phyloP scores from a whole-genome alignment of 148 eudicot species.

The Arctostaphylos glauca region DNA sequence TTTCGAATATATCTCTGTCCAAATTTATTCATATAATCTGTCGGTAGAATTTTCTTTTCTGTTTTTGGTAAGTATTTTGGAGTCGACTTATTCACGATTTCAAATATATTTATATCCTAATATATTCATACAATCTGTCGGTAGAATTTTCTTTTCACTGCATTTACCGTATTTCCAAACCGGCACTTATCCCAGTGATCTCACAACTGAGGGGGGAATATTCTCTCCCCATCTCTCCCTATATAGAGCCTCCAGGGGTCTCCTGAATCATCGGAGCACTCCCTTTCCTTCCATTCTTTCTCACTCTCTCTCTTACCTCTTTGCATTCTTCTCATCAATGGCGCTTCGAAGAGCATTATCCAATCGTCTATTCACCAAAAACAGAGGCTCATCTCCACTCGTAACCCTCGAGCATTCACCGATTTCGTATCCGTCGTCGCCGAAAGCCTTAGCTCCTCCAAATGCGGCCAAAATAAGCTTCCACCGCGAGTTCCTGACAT shows the following conservation, averaged over 20 bases:
- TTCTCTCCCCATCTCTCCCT: neutral
- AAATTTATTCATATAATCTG: no score
- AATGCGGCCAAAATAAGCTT: slow-evolving; percentile 24
- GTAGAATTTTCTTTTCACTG: neutral
- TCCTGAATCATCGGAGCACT: neutral
- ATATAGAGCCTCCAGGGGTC: neutral
- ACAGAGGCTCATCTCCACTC: neutral
- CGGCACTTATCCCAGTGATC: neutral
- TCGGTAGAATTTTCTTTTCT: no score
- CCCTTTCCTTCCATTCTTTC: neutral
- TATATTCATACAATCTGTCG: no score
- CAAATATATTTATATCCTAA: no score
- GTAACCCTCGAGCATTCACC: slow-evolving; percentile 3
- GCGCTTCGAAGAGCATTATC: slow-evolving; percentile 43
- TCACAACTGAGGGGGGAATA: neutral
- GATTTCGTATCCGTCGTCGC: neutral
- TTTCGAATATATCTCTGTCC: no score
- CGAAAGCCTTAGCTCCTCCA: slow-evolving; percentile 1
- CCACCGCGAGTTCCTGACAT: slow-evolving; percentile 27
- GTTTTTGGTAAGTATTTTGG: no score
- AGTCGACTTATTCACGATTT: no score
- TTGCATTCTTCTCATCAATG: slow-evolving; percentile 30
- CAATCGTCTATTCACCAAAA: slow-evolving; percentile 33
- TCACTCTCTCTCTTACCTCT: slow-evolving; percentile 1
- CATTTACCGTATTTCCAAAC: neutral